phyloP scores from a whole-genome alignment of 176 grass and related monocot species.

The Calamus simplicifolius region DNA sequence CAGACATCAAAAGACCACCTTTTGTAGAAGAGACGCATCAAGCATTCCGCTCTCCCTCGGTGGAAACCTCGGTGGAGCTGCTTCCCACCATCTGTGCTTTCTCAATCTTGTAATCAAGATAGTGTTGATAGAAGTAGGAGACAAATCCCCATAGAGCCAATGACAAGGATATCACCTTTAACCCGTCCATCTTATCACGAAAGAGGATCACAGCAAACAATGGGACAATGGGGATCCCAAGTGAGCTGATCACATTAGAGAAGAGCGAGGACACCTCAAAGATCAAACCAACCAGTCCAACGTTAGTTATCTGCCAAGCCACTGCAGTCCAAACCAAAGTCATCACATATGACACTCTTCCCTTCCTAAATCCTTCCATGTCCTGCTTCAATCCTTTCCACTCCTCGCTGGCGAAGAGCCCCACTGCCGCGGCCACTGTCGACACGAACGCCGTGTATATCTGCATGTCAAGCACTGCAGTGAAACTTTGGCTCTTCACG shows the following conservation, averaged over 20 bases:
- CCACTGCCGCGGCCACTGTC: constrained; percentile 31
- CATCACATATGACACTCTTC: constrained; percentile 50
- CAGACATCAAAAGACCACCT: no score
- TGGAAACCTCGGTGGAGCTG: no score
- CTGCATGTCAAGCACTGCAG: background rate
- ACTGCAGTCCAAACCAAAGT: constrained; percentile 52
- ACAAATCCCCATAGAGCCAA: constrained; percentile 63
- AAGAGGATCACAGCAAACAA: constrained; percentile 70
- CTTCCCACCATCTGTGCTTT: constrained; percentile 11
- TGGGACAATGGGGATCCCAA: constrained; percentile 46
- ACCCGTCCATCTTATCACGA: constrained; percentile 48
- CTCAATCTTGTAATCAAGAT: constrained; percentile 37
- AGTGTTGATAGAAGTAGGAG: constrained; percentile 68
- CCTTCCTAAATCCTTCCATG: constrained; percentile 42
- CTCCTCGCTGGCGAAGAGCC: constrained; percentile 50
- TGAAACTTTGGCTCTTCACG: constrained; percentile 1
- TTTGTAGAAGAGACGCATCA: no score
- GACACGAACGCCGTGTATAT: constrained; percentile 35
- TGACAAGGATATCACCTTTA: constrained; percentile 56
- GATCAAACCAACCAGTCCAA: constrained; percentile 61
- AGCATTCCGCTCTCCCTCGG: no score
- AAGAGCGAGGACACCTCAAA: constrained; percentile 70
- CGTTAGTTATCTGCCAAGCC: constrained; percentile 48
- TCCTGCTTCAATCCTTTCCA: constrained; percentile 34
- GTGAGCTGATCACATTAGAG: constrained; percentile 68